These are phyloP conservation scores for Thalassiosira livingstoniorum DNA, from an alignment of 352 stramenopile genomes.

Conservation along the genomic window DNA sequence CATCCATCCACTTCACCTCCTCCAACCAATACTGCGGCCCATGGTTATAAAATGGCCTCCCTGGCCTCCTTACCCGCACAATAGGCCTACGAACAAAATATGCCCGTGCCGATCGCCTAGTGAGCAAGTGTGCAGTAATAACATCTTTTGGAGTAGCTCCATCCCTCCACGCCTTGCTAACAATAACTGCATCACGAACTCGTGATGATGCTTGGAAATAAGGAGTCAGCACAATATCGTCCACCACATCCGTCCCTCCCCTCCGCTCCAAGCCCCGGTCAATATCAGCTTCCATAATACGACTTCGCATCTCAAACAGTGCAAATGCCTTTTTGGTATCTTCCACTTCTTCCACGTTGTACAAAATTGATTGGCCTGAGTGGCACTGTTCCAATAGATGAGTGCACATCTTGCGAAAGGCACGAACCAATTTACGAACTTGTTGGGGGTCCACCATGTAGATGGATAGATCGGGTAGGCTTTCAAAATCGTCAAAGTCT, in stretches of 20 bases:
- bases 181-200: conserved; percentile 83
- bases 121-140: conserved; percentile 77
- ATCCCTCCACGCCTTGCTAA: conserved; percentile 86
- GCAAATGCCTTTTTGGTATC: conserved; percentile 85
- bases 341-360: conserved; percentile 75
- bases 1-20: conserved; percentile 81
- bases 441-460: conserved; percentile 74
- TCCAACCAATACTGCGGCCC: conserved; percentile 66
- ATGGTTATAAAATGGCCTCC: conserved; percentile 34
- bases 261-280: conserved; percentile 80
- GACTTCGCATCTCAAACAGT: conserved; percentile 85
- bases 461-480: conserved; percentile 62
- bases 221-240: conserved; percentile 82
- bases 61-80: conserved; percentile 31
- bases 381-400: conserved; percentile 58
- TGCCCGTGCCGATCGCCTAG: conserved; percentile 60
- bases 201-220: conserved; percentile 71
- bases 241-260: conserved; percentile 78
- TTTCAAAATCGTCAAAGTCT: conserved; percentile 49
- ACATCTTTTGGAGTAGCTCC: conserved; percentile 81
- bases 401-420: conserved; percentile 78
- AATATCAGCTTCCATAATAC: conserved; percentile 87
- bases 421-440: conserved; percentile 73
- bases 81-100: conserved; percentile 72
- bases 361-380: conserved; percentile 60